Percentiles rank a stretch among this genome's conserved stretches.
phyloP scores from a whole-genome alignment of 148 eudicot species.

The Pouteria glomerata region DNA sequence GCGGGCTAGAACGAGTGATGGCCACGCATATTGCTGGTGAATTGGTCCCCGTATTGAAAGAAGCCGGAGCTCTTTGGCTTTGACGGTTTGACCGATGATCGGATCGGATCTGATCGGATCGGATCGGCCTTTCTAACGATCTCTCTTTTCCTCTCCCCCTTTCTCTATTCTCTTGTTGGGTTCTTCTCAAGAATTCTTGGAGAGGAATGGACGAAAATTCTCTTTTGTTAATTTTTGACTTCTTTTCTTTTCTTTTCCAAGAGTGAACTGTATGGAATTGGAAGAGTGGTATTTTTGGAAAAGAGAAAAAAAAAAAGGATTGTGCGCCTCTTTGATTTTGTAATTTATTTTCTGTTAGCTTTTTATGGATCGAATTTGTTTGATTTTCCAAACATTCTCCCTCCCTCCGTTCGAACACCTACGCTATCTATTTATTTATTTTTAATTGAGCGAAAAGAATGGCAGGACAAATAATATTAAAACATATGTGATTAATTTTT shows the following conservation, averaged over 20 bases:
- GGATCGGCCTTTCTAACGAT: background rate
- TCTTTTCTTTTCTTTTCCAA: background rate
- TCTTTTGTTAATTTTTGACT: background rate
- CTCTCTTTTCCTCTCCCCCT: background rate
- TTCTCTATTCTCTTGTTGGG: background rate
- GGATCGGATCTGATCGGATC: background rate
- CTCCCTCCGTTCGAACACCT: no score
- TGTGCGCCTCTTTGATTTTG: no score
- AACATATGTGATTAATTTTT: no score
- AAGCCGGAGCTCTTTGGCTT: constrained; percentile 81
- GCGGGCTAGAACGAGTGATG: constrained; percentile 69
- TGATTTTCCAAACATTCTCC: no score
- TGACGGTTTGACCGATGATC: constrained; percentile 10
- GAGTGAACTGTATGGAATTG: no score
- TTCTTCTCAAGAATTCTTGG: background rate
- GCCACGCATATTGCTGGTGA: constrained; percentile 78
- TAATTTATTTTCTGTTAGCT: no score
- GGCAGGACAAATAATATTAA: no score
- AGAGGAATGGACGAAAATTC: background rate
- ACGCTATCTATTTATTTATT: no score
- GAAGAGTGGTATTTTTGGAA: no score
- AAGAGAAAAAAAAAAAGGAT: no score
- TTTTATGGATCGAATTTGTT: no score
- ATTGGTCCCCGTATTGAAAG: constrained; percentile 59
- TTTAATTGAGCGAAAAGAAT: no score